A percentile compares a stretch with the other conserved stretches of the same genome.
phyloP scores from a whole-genome alignment of 495 filamentous ascomycete genomes.

The Sabuloglossum arenarium region DNA sequence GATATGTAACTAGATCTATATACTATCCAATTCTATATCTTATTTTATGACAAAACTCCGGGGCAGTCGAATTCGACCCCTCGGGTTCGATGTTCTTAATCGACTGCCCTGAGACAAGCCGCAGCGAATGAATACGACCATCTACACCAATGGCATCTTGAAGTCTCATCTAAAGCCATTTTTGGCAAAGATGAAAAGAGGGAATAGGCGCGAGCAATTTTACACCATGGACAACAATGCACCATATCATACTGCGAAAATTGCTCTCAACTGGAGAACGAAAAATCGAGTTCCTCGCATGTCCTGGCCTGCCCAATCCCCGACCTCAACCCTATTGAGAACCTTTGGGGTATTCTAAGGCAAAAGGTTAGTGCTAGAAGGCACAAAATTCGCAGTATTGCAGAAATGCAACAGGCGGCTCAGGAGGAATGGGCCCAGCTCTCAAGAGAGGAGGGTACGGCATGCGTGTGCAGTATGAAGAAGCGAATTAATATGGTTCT shows the following conservation, averaged over 20 bases:
- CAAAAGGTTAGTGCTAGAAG: conserved; percentile 2
- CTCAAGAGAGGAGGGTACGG: not conserved
- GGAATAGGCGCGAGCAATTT: not conserved
- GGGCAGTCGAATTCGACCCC: no score
- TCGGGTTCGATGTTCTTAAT: not conserved
- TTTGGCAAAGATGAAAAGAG: not conserved
- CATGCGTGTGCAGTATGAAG: not conserved
- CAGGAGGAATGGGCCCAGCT: not conserved
- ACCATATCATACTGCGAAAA: not conserved
- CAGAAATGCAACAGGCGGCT: conserved; percentile 1
- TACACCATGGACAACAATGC: not conserved
- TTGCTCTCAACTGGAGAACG: not conserved
- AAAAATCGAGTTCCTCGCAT: not conserved
- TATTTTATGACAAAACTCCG: no score
- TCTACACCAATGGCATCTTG: not conserved
- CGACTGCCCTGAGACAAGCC: no score
- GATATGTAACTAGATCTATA: no score
- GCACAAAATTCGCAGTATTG: not conserved
- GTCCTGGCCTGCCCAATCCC: conserved; percentile 11
- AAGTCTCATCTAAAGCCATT: not conserved
- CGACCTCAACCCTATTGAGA: conserved; percentile 15
- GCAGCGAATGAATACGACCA: not conserved
- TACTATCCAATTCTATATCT: no score
- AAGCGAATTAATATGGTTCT: not conserved
- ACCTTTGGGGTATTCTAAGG: conserved; percentile 11